These are phyloP conservation scores for Camellia granthamiana DNA, from an alignment of 148 eudicot species.

Conservation along the genomic window DNA sequence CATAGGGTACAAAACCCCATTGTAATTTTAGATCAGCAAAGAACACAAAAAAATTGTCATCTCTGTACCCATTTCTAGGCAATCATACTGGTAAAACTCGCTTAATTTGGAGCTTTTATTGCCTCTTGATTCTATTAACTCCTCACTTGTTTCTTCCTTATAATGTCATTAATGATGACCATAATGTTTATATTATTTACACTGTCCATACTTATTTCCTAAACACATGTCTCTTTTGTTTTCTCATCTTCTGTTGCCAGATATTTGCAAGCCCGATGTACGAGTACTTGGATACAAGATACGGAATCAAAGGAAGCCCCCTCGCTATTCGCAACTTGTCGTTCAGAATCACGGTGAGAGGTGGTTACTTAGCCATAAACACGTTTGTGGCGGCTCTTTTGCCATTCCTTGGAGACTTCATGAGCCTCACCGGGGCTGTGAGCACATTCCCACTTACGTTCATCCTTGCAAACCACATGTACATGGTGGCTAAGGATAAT, in stretches of 20 bases:
- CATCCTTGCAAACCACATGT: conserved; percentile 95
- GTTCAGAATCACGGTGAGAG: conserved; percentile 60
- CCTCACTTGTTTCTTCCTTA: too few relatives aligned
- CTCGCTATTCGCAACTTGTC: conserved; percentile 47
- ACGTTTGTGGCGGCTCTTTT: conserved; percentile 73
- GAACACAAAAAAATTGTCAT: too few relatives aligned
- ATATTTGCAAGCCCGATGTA: conserved; percentile 98
- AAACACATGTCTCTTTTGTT: not conserved
- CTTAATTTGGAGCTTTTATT: too few relatives aligned
- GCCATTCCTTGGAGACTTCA: conserved; percentile 94
- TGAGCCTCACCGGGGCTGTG: conserved; percentile 95
- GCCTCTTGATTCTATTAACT: too few relatives aligned
- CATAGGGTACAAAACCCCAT: not conserved
- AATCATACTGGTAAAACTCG: too few relatives aligned
- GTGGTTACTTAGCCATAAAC: conserved; percentile 69
- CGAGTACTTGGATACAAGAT: conserved; percentile 86
- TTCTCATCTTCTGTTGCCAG: conserved; percentile 32
- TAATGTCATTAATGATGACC: not conserved
- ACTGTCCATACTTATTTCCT: not conserved
- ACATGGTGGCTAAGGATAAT: conserved; percentile 56
- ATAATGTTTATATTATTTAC: not conserved
- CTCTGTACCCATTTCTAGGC: too few relatives aligned
- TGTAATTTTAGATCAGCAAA: too few relatives aligned
- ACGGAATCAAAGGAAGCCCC: conserved; percentile 67
- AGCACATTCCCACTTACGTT: conserved; percentile 94